Conservation (phyloP, 2,329 filamentous ascomycete genomes). For the Lachnum nothofagi region DNA sequence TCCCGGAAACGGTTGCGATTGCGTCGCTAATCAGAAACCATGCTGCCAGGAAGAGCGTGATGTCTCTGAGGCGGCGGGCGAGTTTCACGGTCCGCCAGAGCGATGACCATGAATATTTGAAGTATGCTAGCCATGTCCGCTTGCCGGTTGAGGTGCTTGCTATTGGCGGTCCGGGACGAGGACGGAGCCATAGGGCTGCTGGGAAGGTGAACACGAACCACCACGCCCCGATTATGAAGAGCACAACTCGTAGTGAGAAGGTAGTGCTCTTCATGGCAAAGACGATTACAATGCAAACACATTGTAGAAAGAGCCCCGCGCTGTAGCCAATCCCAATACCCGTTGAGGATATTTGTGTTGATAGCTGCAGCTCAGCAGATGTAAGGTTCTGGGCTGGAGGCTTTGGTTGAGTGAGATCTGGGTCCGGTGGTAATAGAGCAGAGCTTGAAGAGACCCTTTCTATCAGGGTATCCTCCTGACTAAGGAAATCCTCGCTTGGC, state of each 20-base stretch:
- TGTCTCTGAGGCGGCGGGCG: constrained; percentile 66
- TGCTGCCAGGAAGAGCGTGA: constrained; percentile 72
- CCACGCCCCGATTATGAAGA: constrained; percentile 85
- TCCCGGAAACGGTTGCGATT: constrained; percentile 89
- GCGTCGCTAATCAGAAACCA: constrained; percentile 96
- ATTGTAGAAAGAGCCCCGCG: constrained; percentile 79
- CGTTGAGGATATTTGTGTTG: constrained; percentile 83
- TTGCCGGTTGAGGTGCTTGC: constrained; percentile 30
- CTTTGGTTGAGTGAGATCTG: constrained; percentile 19
- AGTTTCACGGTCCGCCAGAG: constrained; percentile 74
- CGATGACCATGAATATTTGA: constrained; percentile 79
- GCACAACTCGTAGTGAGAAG: constrained; percentile 78
- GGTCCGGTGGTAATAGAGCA: constrained; percentile 38
- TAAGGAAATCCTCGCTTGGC: constrained; percentile 14
- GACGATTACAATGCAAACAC: constrained; percentile 72
- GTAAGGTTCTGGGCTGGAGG: constrained; percentile 48
- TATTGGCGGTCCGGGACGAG: constrained; percentile 81
- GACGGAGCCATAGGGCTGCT: constrained; percentile 77
- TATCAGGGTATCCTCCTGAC: constrained; percentile 21
- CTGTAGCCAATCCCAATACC: constrained; percentile 93
- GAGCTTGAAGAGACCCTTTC: constrained; percentile 38
- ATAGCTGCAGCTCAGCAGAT: constrained; percentile 67
- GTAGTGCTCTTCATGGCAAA: constrained; percentile 69
- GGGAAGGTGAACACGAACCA: constrained; percentile 91
- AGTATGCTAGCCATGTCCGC: constrained; percentile 63